phyloP scores from a whole-genome alignment of 177 flowering plant genomes.

The Vitis hybrid region DNA sequence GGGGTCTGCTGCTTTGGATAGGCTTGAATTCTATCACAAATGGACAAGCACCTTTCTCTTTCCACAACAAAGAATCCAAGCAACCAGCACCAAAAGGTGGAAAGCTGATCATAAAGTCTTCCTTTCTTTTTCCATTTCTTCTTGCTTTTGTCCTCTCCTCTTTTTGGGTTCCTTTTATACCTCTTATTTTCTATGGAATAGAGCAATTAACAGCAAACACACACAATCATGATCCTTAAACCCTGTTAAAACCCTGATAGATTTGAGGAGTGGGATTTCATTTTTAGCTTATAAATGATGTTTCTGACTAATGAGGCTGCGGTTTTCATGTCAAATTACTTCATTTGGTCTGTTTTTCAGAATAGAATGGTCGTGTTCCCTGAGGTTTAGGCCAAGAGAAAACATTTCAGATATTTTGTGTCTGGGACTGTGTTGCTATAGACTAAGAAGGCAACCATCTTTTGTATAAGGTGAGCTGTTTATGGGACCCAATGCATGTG shows the following conservation, averaged over 20 bases:
- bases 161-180: not conserved
- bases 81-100: slow-evolving; percentile 20
- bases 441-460: slow-evolving; percentile 7
- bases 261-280: not conserved
- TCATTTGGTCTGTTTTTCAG: not conserved
- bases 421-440: not conserved
- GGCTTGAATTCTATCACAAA: slow-evolving; percentile 24
- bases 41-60: slow-evolving; percentile 25
- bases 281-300: too few species aligned
- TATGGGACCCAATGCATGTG: slow-evolving; percentile 21
- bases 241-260: not conserved
- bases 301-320: not conserved
- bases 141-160: not conserved
- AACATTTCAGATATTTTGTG: slow-evolving; percentile 18
- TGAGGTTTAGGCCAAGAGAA: not conserved
- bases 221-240: not conserved
- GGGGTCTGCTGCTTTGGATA: slow-evolving; percentile 23
- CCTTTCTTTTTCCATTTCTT: not conserved
- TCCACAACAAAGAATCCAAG: slow-evolving; percentile 18
- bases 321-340: not conserved
- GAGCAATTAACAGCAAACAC: not conserved
- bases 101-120: slow-evolving; percentile 21
- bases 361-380: not conserved
- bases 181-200: not conserved
- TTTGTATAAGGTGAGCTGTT: slow-evolving; percentile 10